Base-by-base conservation (phyloP, 352 stramenopile genomes). In the Phytopythium cucurbitacearum region DNA sequence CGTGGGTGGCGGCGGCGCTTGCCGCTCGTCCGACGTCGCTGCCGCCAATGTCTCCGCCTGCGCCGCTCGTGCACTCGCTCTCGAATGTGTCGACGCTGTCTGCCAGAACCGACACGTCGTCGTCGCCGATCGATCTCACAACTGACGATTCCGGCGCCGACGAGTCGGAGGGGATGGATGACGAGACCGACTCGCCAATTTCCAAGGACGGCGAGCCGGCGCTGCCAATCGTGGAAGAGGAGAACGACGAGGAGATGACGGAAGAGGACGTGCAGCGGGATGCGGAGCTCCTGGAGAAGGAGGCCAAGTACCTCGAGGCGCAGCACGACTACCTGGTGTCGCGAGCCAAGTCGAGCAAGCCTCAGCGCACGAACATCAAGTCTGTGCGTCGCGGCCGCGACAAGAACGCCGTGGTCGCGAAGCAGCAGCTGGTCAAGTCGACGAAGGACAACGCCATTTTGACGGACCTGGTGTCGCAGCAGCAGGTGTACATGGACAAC, bases 401-500 rank as follows among this genome's bases (percentile, higher is more conserved):
- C 10, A 41, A 34, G 9, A 16, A 35, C 0, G 37, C 15, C 5
- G 59, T 62, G 40, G 51, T 63, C 3, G 59, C 81, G 28, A 71
- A 75, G 21, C 64, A 81, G 43, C 42, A 71, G 35, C 46, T 84
- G 13, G 61, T 51, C 0, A 76, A 81, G 46, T 77, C 66, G 37
- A 65, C 70, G 44, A 59, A 78, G 28, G 66, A 87, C 41, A 82
- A 80, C 7, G 62, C 70, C 21, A 50, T 84, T 5, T 49, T 90
- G 41, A 80, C 67, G 9, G 67, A 90, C 3, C 57, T 88, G 4
- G 71, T 90, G 40, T 66, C 60, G 21, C 74, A 90, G 59, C 76
- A 90, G 57, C 71, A 85, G 41, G 69, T 81, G 13, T 90, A 90
- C 42, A 62, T 82, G 44, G 76, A 90, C 49, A 90, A 90, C 57